Base-by-base conservation (phyloP, 495 filamentous ascomycete species). In the Bryoglossum gracile region DNA sequence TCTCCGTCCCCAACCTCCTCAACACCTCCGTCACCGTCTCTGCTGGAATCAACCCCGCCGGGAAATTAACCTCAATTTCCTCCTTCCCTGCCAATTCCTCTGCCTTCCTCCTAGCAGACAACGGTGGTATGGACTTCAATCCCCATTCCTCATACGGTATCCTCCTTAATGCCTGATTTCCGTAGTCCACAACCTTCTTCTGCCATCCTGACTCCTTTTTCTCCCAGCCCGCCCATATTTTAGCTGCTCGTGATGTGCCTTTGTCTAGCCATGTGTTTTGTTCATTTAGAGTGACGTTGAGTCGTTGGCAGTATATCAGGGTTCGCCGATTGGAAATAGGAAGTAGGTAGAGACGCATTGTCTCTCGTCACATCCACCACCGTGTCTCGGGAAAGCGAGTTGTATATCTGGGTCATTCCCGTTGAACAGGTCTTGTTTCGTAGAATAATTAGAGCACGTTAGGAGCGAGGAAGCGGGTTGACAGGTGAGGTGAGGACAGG, bases 101-200 rank as follows among this genome's bases (percentile, higher is more conserved):
- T 36, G 77, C 68, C 53, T 73, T 72, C 39, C 78, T 73, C 47
- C 81, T 77, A 28, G 78, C 71, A 21, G 78, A 89, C 46, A 95
- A 69, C 25, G 92, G 86, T 3, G 92, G 92, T 30, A 98, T 84
- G 44, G 87, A 91, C 67, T 97, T 97, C 39, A 98, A 69, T 0
- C 87, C 91, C 78, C 92, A 99, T 84, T 99, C 92, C 68, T 96
- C 87, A 63, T 84, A 95, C 1, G 91, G 87, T 56, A 99, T 90
- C 33, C 87, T 78, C 58, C 84, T 83, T 43, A 97, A 75, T 8
- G 86, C 76, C 22, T 78, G 72, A 69, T 97, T 96, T 22, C 94
- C 92, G 63, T 90, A 92, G 43, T 72, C 72, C 17, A 90, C 90
- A 23, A 95, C 71, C 50, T 75, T 77, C 54, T 85, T 88, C 68